phyloP scores from a whole-genome alignment of 2,329 filamentous ascomycete genomes.

The Sporothrix mexicana region DNA sequence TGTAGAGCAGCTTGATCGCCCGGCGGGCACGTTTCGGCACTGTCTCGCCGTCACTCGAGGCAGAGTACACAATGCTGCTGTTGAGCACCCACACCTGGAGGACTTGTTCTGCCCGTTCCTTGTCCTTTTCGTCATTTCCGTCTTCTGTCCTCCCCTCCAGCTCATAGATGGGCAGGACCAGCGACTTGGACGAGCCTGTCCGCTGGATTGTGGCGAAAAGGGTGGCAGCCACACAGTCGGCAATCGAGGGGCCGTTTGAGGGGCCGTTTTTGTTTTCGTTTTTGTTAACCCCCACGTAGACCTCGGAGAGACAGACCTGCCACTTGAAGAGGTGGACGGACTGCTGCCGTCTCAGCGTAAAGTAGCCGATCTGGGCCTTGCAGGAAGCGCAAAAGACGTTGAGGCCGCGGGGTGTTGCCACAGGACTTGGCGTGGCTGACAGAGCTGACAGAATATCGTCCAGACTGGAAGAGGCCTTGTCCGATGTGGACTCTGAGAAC shows the following conservation, averaged over 20 bases:
- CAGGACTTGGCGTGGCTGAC: neutral
- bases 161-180: slow-evolving; percentile 52
- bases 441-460: too few relatives aligned
- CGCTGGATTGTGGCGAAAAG: slow-evolving; percentile 60
- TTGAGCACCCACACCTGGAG: slow-evolving; percentile 64
- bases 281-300: too few relatives aligned
- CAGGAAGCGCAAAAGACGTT: slow-evolving; percentile 56
- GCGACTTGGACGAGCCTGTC: slow-evolving; percentile 63
- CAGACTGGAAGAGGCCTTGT: slow-evolving; percentile 42
- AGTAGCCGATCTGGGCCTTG: slow-evolving; percentile 54
- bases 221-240: slow-evolving; percentile 59
- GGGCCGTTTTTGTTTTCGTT: slow-evolving; percentile 25
- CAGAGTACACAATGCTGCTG: slow-evolving; percentile 59
- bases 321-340: slow-evolving; percentile 64
- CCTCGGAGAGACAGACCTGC: slow-evolving; percentile 50
- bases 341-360: slow-evolving; percentile 49
- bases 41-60: slow-evolving; percentile 43
- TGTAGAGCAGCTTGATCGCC: slow-evolving; percentile 63
- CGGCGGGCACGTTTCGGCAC: slow-evolving; percentile 37
- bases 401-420: slow-evolving; percentile 41
- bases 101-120: slow-evolving; percentile 37
- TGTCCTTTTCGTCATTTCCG: too few relatives aligned
- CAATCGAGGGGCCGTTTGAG: slow-evolving; percentile 46
- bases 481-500: slow-evolving; percentile 48
- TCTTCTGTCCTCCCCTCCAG: neutral